Evolutionary conservation across 2,329 filamentous ascomycete species (phyloP), one percentile per base, ranked within the genome.

Genomic region (Exophiala sp.): DNA sequence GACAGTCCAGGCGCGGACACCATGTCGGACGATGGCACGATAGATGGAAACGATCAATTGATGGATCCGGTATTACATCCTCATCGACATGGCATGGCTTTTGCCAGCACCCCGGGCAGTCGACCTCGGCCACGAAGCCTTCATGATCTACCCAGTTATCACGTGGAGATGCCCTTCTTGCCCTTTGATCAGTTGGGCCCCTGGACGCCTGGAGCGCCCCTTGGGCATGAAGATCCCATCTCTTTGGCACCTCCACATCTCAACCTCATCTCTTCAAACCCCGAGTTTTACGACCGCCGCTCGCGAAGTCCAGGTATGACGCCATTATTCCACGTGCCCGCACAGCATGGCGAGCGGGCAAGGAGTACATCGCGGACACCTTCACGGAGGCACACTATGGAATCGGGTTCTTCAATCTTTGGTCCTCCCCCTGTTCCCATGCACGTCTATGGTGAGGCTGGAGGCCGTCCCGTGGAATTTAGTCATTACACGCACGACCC

Each of bases 1-100:
- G 62, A 63, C 41, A 63, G 61, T 33, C 61, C 62, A n/a, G 59
- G 61, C 18, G 58, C 57, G 5, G 62, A 64, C 47, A 64, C 61
- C 11, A 52, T 63, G 42, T 64, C 62, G n/a, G 60, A 62, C 34
- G 62, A 64, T 52, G 62, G 62, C 34, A 64, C 62, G 6, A 55
- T 64, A 33, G 62, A 64, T 32, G 62, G 62, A 16, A 64, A 60
- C 35, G 62, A 64, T 20, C 61, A 62, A 14, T 42, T 54, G 16
- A 56, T 62, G 57, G 60, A 64, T 40, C 52, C 58, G 10, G 41
- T 59, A 12, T 36, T 58, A 18, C 55, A 57, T 32, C 50, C 57
- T 4, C 54, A 59, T 44, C 51, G 54, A 36, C 57, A 60, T 48
- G 58, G 60, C 9, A 21, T 59, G 32, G 12, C 50, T 5, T 60